Conservation (phyloP, 2,329 filamentous ascomycete genomes). For the Colletotrichum sp. region DNA sequence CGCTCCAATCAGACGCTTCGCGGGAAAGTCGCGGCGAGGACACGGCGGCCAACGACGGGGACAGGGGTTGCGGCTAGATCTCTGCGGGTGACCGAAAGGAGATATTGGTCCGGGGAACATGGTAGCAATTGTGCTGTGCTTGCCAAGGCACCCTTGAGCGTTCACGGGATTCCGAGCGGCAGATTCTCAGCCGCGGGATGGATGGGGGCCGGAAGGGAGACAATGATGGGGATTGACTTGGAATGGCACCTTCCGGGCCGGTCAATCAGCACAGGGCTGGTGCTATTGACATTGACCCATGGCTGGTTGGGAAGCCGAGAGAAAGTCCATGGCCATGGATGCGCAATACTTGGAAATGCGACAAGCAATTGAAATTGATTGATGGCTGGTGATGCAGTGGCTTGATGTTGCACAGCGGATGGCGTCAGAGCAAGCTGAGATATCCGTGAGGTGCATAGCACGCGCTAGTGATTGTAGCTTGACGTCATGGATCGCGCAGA, state of each 20-base stretch:
- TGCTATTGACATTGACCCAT: not conserved
- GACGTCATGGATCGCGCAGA: constrained; percentile 18
- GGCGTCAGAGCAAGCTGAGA: constrained; percentile 12
- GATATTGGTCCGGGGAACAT: not conserved
- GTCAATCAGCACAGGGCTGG: not conserved
- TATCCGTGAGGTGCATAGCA: constrained; percentile 2
- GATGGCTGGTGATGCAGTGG: constrained; percentile 17
- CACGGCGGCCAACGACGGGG: not conserved
- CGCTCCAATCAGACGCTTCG: not conserved
- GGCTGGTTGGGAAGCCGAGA: not conserved
- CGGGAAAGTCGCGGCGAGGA: not conserved
- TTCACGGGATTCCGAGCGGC: not conserved
- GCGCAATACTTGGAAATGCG: not conserved
- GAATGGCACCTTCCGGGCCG: not conserved
- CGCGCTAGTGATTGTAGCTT: not conserved
- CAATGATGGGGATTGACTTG: not conserved
- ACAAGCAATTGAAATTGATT: not conserved
- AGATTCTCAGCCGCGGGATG: not conserved
- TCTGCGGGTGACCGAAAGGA: not conserved
- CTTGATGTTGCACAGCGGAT: constrained; percentile 6
- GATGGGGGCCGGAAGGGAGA: not conserved
- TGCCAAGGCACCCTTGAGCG: not conserved
- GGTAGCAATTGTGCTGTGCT: not conserved
- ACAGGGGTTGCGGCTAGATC: not conserved
- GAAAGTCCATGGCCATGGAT: not conserved